Evolutionary conservation across 108 stramenopile species (phyloP).

Genomic region (Seminavis robusta): DNA sequence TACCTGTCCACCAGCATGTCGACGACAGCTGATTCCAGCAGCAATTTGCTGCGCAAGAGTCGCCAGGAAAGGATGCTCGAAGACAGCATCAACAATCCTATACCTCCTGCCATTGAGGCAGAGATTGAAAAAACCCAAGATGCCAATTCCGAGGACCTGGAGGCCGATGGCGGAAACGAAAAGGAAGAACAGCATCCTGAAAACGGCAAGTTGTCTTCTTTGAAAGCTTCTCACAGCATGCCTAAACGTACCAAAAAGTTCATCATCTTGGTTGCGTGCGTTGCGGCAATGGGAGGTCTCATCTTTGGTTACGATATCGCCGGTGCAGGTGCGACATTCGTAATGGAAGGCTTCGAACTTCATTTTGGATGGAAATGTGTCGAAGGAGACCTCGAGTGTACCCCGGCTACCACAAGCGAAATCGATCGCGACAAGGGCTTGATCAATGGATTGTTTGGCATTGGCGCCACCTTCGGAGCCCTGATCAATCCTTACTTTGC

Average conservation of each 20-base stretch:
- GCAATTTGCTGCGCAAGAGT: no score
- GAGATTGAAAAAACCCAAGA: no score
- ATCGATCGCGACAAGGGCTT: conserved; percentile 11
- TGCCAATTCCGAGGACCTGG: no score
- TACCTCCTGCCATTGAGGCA: no score
- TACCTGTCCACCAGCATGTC: no score
- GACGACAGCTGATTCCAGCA: no score
- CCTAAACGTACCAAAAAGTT: conserved; percentile 29
- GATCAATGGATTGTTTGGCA: conserved; percentile 14
- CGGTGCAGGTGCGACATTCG: conserved; percentile 37
- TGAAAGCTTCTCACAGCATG: no score
- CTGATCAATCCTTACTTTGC: not conserved
- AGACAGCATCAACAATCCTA: no score
- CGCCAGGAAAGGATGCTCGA: no score
- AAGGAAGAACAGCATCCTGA: no score
- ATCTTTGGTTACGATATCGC: conserved; percentile 44
- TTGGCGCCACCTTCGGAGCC: conserved; percentile 6
- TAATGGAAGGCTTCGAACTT: conserved; percentile 26
- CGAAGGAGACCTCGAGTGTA: not conserved
- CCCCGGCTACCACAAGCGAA: conserved; percentile 1
- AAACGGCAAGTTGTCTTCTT: no score
- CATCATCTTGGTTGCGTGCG: conserved; percentile 20
- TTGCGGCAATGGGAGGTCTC: conserved; percentile 27
- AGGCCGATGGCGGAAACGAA: no score
- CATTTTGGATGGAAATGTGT: conserved; percentile 2